Evolutionary conservation across 2,329 filamentous ascomycete species (phyloP).

Genomic region (Penicillium sp.): DNA sequence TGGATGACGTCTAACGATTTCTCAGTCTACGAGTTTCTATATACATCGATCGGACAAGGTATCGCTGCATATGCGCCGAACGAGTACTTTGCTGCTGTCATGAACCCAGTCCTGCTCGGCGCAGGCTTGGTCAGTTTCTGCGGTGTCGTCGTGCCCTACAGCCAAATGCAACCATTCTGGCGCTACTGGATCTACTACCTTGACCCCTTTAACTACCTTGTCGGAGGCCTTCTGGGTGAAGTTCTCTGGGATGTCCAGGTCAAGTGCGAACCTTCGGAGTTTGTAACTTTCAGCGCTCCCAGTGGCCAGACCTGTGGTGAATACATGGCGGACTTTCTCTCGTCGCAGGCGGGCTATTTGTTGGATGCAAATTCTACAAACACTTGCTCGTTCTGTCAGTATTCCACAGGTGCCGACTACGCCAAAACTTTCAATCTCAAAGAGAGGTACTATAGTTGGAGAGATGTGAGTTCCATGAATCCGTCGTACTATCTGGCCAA

Average conservation of each 20-base stretch:
- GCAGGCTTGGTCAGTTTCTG: constrained; percentile 44
- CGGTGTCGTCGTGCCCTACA: constrained; percentile 44
- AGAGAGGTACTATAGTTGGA: constrained; percentile 41
- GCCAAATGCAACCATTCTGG: constrained; percentile 44
- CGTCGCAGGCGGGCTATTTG: constrained; percentile 32
- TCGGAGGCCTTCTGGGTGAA: constrained; percentile 42
- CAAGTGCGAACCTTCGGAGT: constrained; percentile 37
- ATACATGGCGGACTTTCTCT: constrained; percentile 38
- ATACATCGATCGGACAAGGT: constrained; percentile 47
- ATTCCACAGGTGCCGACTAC: constrained; percentile 36
- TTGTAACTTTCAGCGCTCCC: constrained; percentile 31
- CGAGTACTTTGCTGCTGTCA: constrained; percentile 60
- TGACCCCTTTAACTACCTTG: constrained; percentile 48
- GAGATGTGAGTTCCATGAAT: constrained; percentile 34
- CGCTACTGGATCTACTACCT: constrained; percentile 49
- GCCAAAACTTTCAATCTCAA: constrained; percentile 37
- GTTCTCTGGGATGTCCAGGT: constrained; percentile 45
- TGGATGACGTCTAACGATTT: background rate
- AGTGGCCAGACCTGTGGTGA: constrained; percentile 36
- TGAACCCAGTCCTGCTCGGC: constrained; percentile 59
- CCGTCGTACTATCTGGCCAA: background rate
- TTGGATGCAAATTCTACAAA: constrained; percentile 31
- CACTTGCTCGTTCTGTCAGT: constrained; percentile 36
- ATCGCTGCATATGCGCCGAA: constrained; percentile 66
- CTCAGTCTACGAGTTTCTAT: constrained; percentile 47